phyloP scores from a whole-genome alignment of 371 early-diverging fungal genomes.

The Conidiobolus incongruus region DNA sequence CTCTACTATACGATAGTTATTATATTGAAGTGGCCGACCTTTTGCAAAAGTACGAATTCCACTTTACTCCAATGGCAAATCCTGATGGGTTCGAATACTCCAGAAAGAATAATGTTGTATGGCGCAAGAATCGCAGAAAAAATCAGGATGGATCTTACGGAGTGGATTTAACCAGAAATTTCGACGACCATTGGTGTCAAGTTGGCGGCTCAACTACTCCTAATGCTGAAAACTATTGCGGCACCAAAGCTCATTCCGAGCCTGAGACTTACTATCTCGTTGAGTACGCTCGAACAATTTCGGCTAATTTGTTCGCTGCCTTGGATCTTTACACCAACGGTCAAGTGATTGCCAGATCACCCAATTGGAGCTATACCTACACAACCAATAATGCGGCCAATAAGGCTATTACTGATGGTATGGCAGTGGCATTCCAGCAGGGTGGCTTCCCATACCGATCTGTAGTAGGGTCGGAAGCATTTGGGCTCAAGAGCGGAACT shows the following conservation, averaged over 20 bases:
- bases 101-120: conserved; percentile 18
- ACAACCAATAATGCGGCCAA: no score
- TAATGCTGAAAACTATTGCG: conserved; percentile 24
- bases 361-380: no score
- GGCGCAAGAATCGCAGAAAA: conserved; percentile 30
- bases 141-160: conserved; percentile 10
- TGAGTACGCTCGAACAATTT: conserved; percentile 16
- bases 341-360: conserved; percentile 18
- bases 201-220: conserved; percentile 22
- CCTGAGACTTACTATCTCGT: conserved; percentile 23
- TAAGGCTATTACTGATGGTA: no score
- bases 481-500: no score
- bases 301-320: conserved; percentile 20
- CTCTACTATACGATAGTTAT: neutral
- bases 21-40: conserved; percentile 1
- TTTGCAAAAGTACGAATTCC: conserved; percentile 16
- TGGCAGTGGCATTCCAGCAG: no score
- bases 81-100: conserved; percentile 32
- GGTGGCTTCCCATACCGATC: no score
- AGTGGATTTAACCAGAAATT: conserved; percentile 23
- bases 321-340: conserved; percentile 29
- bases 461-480: no score
- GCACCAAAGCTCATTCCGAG: conserved; percentile 21
- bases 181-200: conserved; percentile 24
- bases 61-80: conserved; percentile 29